phyloP scores from a whole-genome alignment of 2,329 filamentous ascomycete species.

The Colletotrichum orchidophilum region DNA sequence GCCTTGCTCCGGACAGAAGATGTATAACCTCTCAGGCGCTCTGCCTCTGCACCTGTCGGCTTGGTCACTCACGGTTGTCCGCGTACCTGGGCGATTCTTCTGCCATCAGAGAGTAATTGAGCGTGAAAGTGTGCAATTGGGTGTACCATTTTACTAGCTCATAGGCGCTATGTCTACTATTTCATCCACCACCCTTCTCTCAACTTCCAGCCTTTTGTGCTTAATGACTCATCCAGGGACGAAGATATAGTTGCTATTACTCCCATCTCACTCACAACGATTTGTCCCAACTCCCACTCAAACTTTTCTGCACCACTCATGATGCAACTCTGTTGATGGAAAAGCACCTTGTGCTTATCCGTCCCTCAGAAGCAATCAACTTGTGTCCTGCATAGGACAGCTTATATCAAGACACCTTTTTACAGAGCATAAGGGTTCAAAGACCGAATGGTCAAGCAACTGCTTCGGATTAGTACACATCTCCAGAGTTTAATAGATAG shows the following conservation, averaged over 20 bases:
- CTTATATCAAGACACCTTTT: slow-evolving; percentile 28
- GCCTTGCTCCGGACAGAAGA: background rate
- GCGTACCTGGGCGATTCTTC: background rate
- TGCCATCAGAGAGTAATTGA: background rate
- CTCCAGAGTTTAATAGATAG: background rate
- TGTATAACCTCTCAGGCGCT: background rate
- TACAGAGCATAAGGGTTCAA: slow-evolving; percentile 80
- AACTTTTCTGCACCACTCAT: slow-evolving; percentile 29
- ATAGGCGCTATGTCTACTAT: slow-evolving; percentile 33
- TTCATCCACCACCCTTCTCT: slow-evolving; percentile 23
- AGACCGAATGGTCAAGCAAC: slow-evolving; percentile 85
- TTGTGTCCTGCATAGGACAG: background rate
- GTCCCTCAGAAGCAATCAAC: background rate
- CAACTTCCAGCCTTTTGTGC: slow-evolving; percentile 10
- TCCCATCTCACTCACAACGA: slow-evolving; percentile 5
- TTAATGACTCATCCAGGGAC: slow-evolving; percentile 32
- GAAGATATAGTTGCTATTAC: slow-evolving; percentile 31
- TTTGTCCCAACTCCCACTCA: slow-evolving; percentile 23
- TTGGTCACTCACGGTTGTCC: background rate
- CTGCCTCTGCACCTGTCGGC: background rate
- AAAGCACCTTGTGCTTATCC: background rate
- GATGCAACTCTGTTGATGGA: background rate
- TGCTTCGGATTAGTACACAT: slow-evolving; percentile 54
- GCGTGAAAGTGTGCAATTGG: slow-evolving; percentile 8
- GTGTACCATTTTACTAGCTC: slow-evolving; percentile 29